Evolutionary conservation across 2,329 filamentous ascomycete species (phyloP).

Genomic region (Xylaria arbuscula): DNA sequence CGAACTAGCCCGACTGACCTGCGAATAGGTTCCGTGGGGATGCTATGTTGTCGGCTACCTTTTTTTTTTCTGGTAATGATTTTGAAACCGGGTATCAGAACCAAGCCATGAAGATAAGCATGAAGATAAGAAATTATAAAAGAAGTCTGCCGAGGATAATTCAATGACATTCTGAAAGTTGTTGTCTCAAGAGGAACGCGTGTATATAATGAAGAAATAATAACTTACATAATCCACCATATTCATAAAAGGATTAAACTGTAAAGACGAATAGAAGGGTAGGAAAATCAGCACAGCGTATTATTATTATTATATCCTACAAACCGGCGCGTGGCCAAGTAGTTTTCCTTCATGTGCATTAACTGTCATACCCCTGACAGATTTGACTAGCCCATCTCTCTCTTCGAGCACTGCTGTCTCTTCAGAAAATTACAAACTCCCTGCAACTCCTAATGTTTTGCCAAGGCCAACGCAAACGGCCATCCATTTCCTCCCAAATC

Average conservation of each 20-base stretch:
- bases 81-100: too few species aligned
- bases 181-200: too few species aligned
- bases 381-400: conserved; percentile 27
- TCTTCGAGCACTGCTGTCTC: conserved; percentile 8
- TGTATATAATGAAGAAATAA: too few species aligned
- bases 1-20: not conserved
- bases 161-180: too few species aligned
- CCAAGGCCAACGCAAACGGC: conserved; percentile 30
- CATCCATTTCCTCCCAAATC: conserved; percentile 24
- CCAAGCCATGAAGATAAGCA: not conserved
- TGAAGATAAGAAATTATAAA: too few species aligned
- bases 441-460: conserved; percentile 42
- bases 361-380: conserved; percentile 41
- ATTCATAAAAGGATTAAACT: not conserved
- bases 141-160: too few species aligned
- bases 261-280: not conserved
- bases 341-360: conserved; percentile 36
- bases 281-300: conserved; percentile 41
- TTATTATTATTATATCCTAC: conserved; percentile 48
- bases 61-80: too few species aligned
- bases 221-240: not conserved
- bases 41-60: not conserved
- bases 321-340: conserved; percentile 38
- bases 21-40: not conserved
- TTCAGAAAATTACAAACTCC: conserved; percentile 28